Evolutionary conservation across 768 basidiomycete species (phyloP), one percentile per base, ranked within the genome.

Genomic region (Termitomyces heimii): DNA sequence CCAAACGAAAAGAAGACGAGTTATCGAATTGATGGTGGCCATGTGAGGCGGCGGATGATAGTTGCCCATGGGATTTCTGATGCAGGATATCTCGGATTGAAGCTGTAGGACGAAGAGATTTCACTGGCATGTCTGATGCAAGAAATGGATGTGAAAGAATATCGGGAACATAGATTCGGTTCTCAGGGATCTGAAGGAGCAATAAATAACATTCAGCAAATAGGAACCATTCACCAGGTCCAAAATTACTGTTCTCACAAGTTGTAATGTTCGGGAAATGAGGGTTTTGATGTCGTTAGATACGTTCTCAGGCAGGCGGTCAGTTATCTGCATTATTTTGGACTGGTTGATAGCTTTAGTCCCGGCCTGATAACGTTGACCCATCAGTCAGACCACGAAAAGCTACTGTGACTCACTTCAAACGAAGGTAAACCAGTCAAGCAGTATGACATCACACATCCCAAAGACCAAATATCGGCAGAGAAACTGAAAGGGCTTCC

Each of bases 391-490:
- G 26, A 8, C 28, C 48, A 29, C 32, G n/a, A 42, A 58, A 26
- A 42, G 43, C 50, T 37, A 18, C 37, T 34, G 18, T 18, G 29
- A 60, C 65, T 45, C 42, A 75, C 77, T 56, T 73, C 55, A 48
- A 73, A 73, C 6, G 75, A 68, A 18, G 66, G 66, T 13, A 47
- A 58, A 3, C 75, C 77, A 5, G 72, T 64, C 14, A 78, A 56
- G 56, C 75, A 75, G 7, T 68, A 66, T 20, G 75, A 49, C 22
- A 75, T 62, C 4, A 80, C 64, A 61, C 73, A 75, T 4, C 79
- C 81, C 28, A 79, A 54, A 1, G 80, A 80, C 79, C 79, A 82
- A 26, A 79, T 35, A 61, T 82, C 81, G 4, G 71, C 65, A 7
- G 70, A 53, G 56, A 71, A 76, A 37, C 69, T 67, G 46, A 75